Base-by-base conservation (phyloP, 2,329 filamentous ascomycete genomes). In the Neoscytalidium dimidiatum region DNA sequence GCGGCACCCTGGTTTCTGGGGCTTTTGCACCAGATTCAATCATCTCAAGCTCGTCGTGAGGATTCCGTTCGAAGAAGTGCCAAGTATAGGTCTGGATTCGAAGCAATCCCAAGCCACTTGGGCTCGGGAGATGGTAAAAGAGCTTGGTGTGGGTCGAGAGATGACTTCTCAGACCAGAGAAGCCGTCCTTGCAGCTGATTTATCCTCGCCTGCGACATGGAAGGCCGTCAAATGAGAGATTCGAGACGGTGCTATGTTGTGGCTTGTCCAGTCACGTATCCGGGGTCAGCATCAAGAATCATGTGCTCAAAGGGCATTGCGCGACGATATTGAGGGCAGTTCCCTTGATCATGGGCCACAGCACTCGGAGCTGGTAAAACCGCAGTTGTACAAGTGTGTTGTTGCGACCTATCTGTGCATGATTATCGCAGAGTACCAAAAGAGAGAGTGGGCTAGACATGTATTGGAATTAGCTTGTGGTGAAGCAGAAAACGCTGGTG, bases 381-480 rank as follows among this genome's bases (percentile, higher is more conserved):
- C 71, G 8, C 52, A 49, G 3, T 21, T 77, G 7, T 76, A 76
- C 61, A 68, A 72, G 17, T 66, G 74, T 1, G 70, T 77, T 28
- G 58, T 77, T 1, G 73, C 74, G 28, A 77, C 73, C 4, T 73
- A 69, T 4, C 68, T 73, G 64, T 77, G 74, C 52, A 75, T 77
- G 73, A 67, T 74, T 8, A 68, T 66, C 7, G 70, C 70, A 3
- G 75, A 77, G 62, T 72, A 73, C 56, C 70, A 75, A 66, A 77
- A 77, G 66, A 69, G 74, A 28, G 69, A 61, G 53, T 43, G 31
- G 29, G 21, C 53, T 3, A 53, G 35, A 19, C 38, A 14, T 14
- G 5, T 58, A 17, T 8, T 58, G n/a, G 26, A 44, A 13, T 26
- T 58, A 5, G 43, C 46, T 11, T 38, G 28, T 8, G 26, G 63